Base-by-base conservation (phyloP, 2,329 filamentous ascomycete species). In the Monosporascus sp. region DNA sequence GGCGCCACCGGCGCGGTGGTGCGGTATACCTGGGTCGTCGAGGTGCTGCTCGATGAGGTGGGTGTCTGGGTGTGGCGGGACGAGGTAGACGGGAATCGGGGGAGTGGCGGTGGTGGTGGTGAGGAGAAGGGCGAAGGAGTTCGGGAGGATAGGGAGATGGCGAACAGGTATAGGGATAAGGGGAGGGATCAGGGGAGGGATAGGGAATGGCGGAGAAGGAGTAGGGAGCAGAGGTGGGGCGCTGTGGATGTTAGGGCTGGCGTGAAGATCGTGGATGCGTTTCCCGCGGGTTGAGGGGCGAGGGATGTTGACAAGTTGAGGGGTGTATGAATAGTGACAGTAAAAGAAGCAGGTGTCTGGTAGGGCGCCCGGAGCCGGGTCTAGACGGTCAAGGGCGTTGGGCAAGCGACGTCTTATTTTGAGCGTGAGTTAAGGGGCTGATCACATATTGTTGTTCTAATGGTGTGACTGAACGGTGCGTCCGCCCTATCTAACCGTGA, bases 181-280 rank as follows among this genome's bases (percentile, higher is more conserved):
- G 3, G 55, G 18, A 50, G 52, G 22, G 31, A n/a, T n/a, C 47
- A 20, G 58, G 3, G 55, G 18, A 31, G 9, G 42, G 1, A 55
- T 48, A 5, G 31, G 31, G 31, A 42, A 47, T 50, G 54, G 52
- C 37, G 51, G 52, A 46, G 55, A 2, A 60, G 44, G 20, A 70
- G 55, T 25, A 69, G 81, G 49, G 81, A 84, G 65, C 76, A 80
- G 70, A 70, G 75, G 42, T 84, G 81, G 81, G 73, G 69, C 0
- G 72, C 73, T 3, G 72, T 84, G 7, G 73, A 75, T 27, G 62
- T 80, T 11, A 59, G 62, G 2, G 64, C 62, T 9, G 64, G 64
- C 3, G 69, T 70, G 6, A 67, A 65, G 51, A 53, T 82, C 34
- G 67, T 72, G 18, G 65, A 73, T 58, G 72, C 69, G 3, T 72